phyloP scores from a whole-genome alignment of 2,329 filamentous ascomycete genomes.

The Didymellaceae sp. region DNA sequence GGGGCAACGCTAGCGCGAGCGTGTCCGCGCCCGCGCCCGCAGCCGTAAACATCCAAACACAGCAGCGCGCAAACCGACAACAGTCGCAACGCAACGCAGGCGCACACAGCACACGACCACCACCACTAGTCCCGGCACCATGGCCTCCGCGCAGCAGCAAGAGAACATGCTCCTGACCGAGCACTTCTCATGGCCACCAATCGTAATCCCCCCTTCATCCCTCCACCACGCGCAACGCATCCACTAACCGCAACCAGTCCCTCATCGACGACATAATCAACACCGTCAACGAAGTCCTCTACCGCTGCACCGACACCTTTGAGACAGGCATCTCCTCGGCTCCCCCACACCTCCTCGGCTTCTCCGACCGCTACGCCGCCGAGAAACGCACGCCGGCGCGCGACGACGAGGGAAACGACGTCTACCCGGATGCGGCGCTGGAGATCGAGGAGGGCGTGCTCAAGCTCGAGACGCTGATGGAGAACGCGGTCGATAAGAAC shows the following conservation, averaged over 20 bases:
- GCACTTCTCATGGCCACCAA: conserved; percentile 92
- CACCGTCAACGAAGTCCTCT: conserved; percentile 90
- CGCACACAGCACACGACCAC: too few relatives aligned
- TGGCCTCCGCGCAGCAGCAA: conserved; percentile 54
- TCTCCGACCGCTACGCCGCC: conserved; percentile 60
- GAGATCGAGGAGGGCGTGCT: conserved; percentile 83
- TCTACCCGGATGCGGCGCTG: conserved; percentile 60
- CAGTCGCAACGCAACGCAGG: conserved; percentile 7
- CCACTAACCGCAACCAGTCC: not conserved
- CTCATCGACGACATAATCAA: conserved; percentile 99
- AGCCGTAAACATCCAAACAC: too few relatives aligned
- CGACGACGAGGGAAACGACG: conserved; percentile 48
- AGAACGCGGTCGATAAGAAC: conserved; percentile 58
- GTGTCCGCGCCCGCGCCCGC: too few relatives aligned
- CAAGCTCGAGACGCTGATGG: conserved; percentile 58
- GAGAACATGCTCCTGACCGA: conserved; percentile 79
- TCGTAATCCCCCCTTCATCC: conserved; percentile 64
- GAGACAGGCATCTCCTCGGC: conserved; percentile 80
- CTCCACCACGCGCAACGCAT: too few relatives aligned
- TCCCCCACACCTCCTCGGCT: conserved; percentile 80
- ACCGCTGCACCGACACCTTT: conserved; percentile 85
- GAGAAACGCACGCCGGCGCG: conserved; percentile 54
- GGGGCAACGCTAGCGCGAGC: too few relatives aligned
- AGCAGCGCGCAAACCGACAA: not conserved
- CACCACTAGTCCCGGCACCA: conserved; percentile 34